These are phyloP conservation scores for Annulohypoxylon maeteangense DNA, from an alignment of 495 filamentous ascomycete species.

Conservation along the genomic window DNA sequence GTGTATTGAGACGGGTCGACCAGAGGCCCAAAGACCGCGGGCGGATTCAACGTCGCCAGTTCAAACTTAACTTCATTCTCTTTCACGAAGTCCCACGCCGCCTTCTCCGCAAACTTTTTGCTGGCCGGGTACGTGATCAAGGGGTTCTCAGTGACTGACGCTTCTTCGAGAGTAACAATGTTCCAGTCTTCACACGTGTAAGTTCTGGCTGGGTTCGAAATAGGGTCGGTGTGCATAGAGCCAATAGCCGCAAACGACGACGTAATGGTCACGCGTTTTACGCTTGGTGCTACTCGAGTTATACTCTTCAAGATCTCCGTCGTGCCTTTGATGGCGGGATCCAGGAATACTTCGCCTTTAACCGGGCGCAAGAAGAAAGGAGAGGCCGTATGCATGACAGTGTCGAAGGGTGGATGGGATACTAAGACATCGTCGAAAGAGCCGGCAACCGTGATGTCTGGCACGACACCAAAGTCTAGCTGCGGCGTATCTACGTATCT, in stretches of 20 bases:
- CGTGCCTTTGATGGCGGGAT: constrained; percentile 62
- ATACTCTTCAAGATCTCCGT: constrained; percentile 63
- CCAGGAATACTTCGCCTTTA: constrained; percentile 53
- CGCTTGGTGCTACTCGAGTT: constrained; percentile 67
- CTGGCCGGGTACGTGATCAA: constrained; percentile 54
- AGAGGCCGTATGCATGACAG: constrained; percentile 65
- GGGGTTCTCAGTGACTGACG: constrained; percentile 46
- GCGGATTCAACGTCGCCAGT: constrained; percentile 74
- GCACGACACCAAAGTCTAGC: constrained; percentile 61
- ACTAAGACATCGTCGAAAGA: constrained; percentile 63
- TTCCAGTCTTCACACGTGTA: constrained; percentile 59
- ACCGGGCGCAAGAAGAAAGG: constrained; percentile 55
- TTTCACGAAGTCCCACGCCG: constrained; percentile 84
- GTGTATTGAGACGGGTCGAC: constrained; percentile 52
- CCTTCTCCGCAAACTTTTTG: constrained; percentile 61
- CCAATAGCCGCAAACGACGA: constrained; percentile 59
- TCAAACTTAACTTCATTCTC: constrained; percentile 81
- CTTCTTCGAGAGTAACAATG: constrained; percentile 59
- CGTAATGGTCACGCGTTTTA: constrained; percentile 63
- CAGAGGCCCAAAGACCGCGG: constrained; percentile 78
- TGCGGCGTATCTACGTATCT: constrained; percentile 45
- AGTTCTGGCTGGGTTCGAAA: constrained; percentile 46
- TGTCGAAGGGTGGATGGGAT: constrained; percentile 58
- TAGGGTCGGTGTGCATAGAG: constrained; percentile 41
- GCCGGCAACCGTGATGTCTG: constrained; percentile 56